Base-by-base conservation (phyloP, 2,329 filamentous ascomycete species). In the Stagonosporopsis vannaccii region DNA sequence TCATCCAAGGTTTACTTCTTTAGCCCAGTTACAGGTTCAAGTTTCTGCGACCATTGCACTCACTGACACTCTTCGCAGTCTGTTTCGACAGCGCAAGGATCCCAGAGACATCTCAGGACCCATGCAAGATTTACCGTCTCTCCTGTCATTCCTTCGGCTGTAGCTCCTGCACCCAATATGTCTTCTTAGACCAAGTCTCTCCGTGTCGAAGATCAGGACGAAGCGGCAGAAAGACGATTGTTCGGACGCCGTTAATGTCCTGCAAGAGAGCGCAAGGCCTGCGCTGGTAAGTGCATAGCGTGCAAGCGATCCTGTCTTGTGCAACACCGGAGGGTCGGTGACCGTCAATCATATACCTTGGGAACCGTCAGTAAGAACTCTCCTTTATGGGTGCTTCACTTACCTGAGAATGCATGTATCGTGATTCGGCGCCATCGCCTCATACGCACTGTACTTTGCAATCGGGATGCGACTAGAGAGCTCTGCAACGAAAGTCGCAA, bases 171-270 rank as follows among this genome's bases (percentile, higher is more conserved):
- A 61, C 17, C 58, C 61, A 62, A 22, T 44, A 59, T 7, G 8
- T 35, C 46, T 51, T 56, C 4, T 62, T 48, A 6, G 7, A 44
- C 50, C 55, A 59, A 11, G 13, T 30, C 22, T 39, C 23, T 9
- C 20, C 42, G 1, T 3, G 8, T 15, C 51, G 35, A 17, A 54
- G 22, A 9, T 17, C 8, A 1, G 53, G 47, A 2, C 32, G 39
- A 28, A 63, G 46, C 6, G 64, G 62, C 43, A 65, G 12, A 35
- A 63, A 63, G n/a, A 65, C 42, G 2, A 65, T 44, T 1, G 49
- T 63, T 11, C 45, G 49, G 3, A 48, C 39, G 9, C 59, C 57
- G 23, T 43, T 30, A 13, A 67, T 22, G 2, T 56, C 53, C 13
- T 61, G 51, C 6, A 63, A 44, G 35, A 62, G 48, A 22, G 59